phyloP scores from a whole-genome alignment of 2,329 filamentous ascomycete species.

The Aspergillus eucalypticola region DNA sequence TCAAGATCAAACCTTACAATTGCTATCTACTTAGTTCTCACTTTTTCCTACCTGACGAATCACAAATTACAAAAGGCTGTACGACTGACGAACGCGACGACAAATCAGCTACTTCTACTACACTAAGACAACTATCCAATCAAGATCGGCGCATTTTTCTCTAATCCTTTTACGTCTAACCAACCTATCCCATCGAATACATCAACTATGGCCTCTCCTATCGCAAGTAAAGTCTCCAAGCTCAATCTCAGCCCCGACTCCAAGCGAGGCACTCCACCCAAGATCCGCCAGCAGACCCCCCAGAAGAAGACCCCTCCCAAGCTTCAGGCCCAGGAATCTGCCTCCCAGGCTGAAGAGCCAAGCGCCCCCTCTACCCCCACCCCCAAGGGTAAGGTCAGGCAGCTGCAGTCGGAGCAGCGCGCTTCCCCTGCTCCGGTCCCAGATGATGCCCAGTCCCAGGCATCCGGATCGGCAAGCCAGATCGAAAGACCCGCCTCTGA shows the following conservation, averaged over 20 bases:
- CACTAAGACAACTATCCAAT: not conserved
- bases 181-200: slow-evolving; percentile 12
- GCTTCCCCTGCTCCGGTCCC: slow-evolving; percentile 22
- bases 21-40: not conserved
- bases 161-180: not conserved
- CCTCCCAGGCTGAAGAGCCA: slow-evolving; percentile 22
- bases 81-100: not conserved
- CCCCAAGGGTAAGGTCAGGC: slow-evolving; percentile 2
- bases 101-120: not conserved
- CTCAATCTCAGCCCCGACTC: slow-evolving; percentile 10
- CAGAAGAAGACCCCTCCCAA: slow-evolving; percentile 27
- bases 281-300: slow-evolving; percentile 25
- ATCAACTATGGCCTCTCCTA: not conserved
- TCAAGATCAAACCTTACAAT: not conserved
- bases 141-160: not conserved
- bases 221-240: slow-evolving; percentile 4
- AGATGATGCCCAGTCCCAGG: slow-evolving; percentile 28
- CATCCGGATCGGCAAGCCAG: slow-evolving; percentile 30
- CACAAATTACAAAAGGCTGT: not conserved
- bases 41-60: not conserved
- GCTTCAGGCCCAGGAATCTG: slow-evolving; percentile 23
- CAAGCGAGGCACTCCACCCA: slow-evolving; percentile 26
- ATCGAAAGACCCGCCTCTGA: slow-evolving; percentile 17
- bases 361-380: slow-evolving; percentile 4
- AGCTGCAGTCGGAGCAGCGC: slow-evolving; percentile 26